Percentiles rank a stretch among this genome's conserved stretches.
phyloP scores from a whole-genome alignment of 805 yeast species.

The Cyberlindnera galapagoensis region DNA sequence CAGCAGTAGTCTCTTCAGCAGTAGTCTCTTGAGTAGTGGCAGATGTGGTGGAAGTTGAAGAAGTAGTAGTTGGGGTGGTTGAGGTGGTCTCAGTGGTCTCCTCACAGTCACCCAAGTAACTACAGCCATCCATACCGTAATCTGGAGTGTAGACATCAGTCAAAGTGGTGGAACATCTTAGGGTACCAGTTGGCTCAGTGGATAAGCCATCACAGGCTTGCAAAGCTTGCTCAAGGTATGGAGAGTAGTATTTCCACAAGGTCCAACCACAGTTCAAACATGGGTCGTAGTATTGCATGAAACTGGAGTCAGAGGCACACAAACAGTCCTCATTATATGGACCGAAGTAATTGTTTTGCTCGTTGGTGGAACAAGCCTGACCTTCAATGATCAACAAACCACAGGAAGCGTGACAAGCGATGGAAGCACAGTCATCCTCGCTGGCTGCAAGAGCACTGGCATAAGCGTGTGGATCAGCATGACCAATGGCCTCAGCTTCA shows the following conservation, averaged over 20 bases:
- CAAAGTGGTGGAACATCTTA: slow-evolving; percentile 22
- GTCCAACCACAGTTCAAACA: slow-evolving; percentile 35
- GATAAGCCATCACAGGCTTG: slow-evolving; percentile 19
- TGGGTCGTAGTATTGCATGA: slow-evolving; percentile 15
- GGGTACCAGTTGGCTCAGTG: slow-evolving; percentile 28
- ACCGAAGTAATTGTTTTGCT: slow-evolving; percentile 5
- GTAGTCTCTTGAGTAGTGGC: no score
- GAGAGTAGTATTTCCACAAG: slow-evolving; percentile 27
- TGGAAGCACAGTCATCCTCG: slow-evolving; percentile 20
- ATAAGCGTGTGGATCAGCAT: slow-evolving; percentile 17
- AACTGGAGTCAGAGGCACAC: slow-evolving; percentile 18
- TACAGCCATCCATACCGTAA: slow-evolving; percentile 20
- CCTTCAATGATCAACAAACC: slow-evolving; percentile 27
- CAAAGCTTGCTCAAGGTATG: slow-evolving; percentile 23
- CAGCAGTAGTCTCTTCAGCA: slow-evolving; percentile 10
- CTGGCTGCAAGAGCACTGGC: slow-evolving; percentile 21
- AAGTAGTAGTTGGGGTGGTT: slow-evolving; percentile 2
- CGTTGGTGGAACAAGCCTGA: slow-evolving; percentile 19
- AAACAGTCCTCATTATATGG: slow-evolving; percentile 14
- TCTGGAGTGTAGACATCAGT: slow-evolving; percentile 7
- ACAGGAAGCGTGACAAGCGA: slow-evolving; percentile 26
- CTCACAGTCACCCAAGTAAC: slow-evolving; percentile 31
- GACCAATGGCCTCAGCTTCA: slow-evolving; percentile 9
- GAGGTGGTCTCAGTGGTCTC: slow-evolving; percentile 23
- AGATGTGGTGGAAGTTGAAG: slow-evolving; percentile 12